Percentiles rank a stretch among this genome's conserved stretches.
Evolutionary conservation across 169 alveolate species (phyloP).

Genomic region (Plasmodium chabaudi): DNA sequence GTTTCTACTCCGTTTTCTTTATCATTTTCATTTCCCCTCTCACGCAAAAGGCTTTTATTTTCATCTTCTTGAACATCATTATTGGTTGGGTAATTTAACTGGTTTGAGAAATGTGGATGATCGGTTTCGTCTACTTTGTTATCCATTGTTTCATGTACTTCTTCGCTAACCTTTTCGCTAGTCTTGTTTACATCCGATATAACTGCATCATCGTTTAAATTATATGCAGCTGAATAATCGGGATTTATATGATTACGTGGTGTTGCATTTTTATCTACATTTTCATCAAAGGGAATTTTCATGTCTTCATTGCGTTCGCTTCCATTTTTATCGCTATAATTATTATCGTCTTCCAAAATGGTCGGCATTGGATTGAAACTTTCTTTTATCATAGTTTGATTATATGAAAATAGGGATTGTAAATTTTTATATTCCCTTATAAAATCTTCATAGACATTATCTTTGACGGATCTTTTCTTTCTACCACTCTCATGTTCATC

Average conservation of each 20-base stretch:
- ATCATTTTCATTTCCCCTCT: no score
- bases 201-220: background rate
- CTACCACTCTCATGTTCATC: background rate
- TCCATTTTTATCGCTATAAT: background rate
- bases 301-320: background rate
- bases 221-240: no score
- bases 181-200: background rate
- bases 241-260: no score
- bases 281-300: background rate
- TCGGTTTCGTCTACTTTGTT: background rate
- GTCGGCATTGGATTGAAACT: background rate
- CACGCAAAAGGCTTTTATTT: no score
- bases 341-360: background rate
- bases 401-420: conserved; percentile 56
- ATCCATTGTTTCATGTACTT: background rate
- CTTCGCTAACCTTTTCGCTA: background rate
- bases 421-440: conserved; percentile 60
- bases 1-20: no score
- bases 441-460: conserved; percentile 63
- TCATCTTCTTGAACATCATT: no score
- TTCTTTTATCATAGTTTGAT: conserved; percentile 19
- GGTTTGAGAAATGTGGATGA: no score
- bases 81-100: no score
- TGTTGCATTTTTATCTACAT: background rate
- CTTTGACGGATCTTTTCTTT: conserved; percentile 21